These are phyloP conservation scores for Phialemoniopsis sp. DNA, from an alignment of 2,329 filamentous ascomycete genomes.

Conservation along the genomic window DNA sequence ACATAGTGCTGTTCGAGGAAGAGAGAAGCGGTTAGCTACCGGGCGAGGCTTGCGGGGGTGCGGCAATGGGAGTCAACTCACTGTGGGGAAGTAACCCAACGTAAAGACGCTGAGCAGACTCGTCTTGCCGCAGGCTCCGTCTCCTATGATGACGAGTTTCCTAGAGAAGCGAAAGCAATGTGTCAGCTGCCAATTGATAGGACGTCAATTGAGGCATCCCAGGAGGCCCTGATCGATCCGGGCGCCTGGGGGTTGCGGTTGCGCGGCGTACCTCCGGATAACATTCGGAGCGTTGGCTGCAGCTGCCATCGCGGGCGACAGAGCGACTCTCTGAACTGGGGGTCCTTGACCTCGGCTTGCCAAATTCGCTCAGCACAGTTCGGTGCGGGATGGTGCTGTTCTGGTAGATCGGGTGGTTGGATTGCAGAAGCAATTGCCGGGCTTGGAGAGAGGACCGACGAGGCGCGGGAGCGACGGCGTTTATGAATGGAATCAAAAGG, in stretches of 20 bases:
- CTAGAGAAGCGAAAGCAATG: conserved; percentile 40
- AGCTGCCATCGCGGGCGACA: conserved; percentile 23
- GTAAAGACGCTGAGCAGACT: conserved; percentile 97
- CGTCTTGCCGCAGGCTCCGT: conserved; percentile 97
- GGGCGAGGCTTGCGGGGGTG: conserved; percentile 5
- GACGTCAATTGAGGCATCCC: not conserved
- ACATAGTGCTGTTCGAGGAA: conserved; percentile 49
- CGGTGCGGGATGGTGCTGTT: too few species aligned
- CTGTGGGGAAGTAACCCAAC: conserved; percentile 93
- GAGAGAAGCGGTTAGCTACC: conserved; percentile 18
- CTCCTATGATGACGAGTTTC: conserved; percentile 95
- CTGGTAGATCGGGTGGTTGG: too few species aligned
- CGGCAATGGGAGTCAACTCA: conserved; percentile 44
- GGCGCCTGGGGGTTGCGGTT: not conserved
- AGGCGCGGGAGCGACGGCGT: too few species aligned
- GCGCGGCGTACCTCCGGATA: conserved; percentile 26
- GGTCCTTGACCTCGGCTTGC: conserved; percentile 2
- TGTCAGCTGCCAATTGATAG: conserved; percentile 2
- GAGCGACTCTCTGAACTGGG: not conserved
- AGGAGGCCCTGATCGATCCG: not conserved
- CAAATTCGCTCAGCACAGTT: not conserved
- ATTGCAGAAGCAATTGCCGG: too few species aligned
- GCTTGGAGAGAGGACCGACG: too few species aligned
- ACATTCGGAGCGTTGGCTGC: conserved; percentile 25
- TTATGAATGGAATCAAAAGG: too few species aligned